Evolutionary conservation across 2,329 filamentous ascomycete species (phyloP), one percentile per base, ranked within the genome.

Genomic region (Chaetothyriales sp.): DNA sequence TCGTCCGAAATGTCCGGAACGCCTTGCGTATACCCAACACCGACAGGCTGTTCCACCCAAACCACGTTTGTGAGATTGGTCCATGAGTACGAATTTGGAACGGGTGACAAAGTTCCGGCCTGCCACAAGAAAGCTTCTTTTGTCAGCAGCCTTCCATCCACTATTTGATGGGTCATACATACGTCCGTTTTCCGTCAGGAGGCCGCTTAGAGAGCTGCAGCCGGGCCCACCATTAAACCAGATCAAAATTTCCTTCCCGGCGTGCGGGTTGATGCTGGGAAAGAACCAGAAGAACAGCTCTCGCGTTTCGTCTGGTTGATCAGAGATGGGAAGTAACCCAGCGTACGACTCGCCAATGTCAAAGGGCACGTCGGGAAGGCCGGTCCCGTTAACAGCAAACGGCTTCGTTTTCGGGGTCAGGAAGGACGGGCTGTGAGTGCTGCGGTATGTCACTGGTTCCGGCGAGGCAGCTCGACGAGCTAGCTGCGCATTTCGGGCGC

Each of bases 301-400:
- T 48, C 61, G 62, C 25, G 68, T 65, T 0, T 68, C 68, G 20
- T 72, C 5, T 67, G 52, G 57, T 61, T 66, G 51, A 64, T 56
- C 51, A 19, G 58, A 56, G 57, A 82, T 79, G 4, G 78, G 77
- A 5, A 82, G 62, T 2, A 76, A 67, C 8, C 71, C 71, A 1
- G 71, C 70, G 55, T 73, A 73, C 48, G 70, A 69, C 60, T 73
- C 71, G 19, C 76, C 75, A 50, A 86, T 69, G 55, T 88, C 83
- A 55, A 85, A 89, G 22, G 75, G 63, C 0, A 88, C 80, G 18
- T 86, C 81, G 0, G 85, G 85, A 47, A 88, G 77, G 1, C 66
- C 71, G 2, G 72, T 74, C 2, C 83, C 80, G 58, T 87, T 77
- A 43, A 86, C 79, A 19, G 73, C 75, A 55, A 81, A 85, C 57